Evolutionary conservation across 352 stramenopile species (phyloP), one percentile per base, ranked within the genome.

Genomic region (Pythium apleroticum): DNA sequence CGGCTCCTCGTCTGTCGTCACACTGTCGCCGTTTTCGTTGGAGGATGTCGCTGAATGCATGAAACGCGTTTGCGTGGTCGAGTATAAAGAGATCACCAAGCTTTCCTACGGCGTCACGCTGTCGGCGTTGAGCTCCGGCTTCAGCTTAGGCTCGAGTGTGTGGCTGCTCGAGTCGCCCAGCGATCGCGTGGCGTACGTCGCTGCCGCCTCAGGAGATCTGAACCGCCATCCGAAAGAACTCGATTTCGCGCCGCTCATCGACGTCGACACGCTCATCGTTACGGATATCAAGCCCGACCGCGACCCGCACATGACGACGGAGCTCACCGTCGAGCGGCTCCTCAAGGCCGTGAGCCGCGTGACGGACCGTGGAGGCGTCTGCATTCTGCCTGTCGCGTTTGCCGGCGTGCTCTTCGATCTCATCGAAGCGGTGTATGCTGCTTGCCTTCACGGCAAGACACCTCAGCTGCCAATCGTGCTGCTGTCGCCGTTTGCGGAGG

Each of bases 141-240:
- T 80, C 45, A 87, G 76, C 33, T 72, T 96, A 28, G 87, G 87
- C 0, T 75, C 87, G 1, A 78, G 77, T 58, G 76, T 84, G 54
- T 96, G 86, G 85, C 69, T 93, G 2, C 35, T 96, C 4, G 81
- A 93, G 64, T 80, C 79, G 11, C 76, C 80, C 9, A 91, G 72
- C 43, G 86, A 93, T 14, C 72, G 75, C 27, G 63, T 94, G 46
- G 86, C 84, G 20, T 96, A 96, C 63, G 82, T 93, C 12, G 69
- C 82, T 2, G 78, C 85, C 3, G 82, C 85, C 1, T 94, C 85
- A 3, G 86, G 84, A 25, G 87, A 96, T 57, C 79, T 90, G n/a
- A 92, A 92, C 57, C 82, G 87, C 28, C 86, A 96, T 66, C 84
- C 87, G 22, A 91, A 91, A 52, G 84, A 93, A 37, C 71, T 96